phyloP scores from a whole-genome alignment of 176 grass and related monocot genomes.

The Echinochloa phyllopogon region DNA sequence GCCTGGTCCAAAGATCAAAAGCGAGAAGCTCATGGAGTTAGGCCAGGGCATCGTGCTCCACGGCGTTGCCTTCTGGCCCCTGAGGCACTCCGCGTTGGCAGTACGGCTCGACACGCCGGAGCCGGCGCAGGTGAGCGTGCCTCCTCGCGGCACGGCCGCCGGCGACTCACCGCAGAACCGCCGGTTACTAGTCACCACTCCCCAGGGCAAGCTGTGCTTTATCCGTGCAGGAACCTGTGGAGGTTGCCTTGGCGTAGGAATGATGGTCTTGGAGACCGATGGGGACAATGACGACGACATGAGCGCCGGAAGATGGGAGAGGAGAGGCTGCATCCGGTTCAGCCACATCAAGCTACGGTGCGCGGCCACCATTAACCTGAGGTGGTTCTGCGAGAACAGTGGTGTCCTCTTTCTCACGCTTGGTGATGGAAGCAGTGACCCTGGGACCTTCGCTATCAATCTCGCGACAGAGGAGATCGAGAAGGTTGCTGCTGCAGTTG shows the following conservation, averaged over 20 bases:
- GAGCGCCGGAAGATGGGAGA: not conserved
- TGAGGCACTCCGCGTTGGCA: no score
- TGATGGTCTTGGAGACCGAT: no score
- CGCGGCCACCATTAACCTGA: not conserved
- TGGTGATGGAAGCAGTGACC: not conserved
- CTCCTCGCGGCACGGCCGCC: no score
- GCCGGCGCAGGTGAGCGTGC: no score
- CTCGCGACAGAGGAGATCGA: not conserved
- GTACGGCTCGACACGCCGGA: no score
- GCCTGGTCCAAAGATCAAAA: no score
- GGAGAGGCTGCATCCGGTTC: not conserved
- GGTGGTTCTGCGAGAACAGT: conserved; percentile 13
- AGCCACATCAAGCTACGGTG: not conserved
- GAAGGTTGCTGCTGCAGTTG: not conserved
- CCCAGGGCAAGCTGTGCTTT: conserved; percentile 19
- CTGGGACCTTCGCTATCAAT: not conserved
- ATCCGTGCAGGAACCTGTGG: not conserved
- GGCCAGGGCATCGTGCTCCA: no score
- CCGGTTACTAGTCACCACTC: conserved; percentile 48
- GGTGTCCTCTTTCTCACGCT: not conserved
- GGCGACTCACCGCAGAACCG: not conserved
- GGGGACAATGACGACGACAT: not conserved
- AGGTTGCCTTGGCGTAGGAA: no score
- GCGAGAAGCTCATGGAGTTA: no score
- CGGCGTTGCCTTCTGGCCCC: no score